Base-by-base conservation (phyloP, 306 rosid genomes). In the Castanea crenata region DNA sequence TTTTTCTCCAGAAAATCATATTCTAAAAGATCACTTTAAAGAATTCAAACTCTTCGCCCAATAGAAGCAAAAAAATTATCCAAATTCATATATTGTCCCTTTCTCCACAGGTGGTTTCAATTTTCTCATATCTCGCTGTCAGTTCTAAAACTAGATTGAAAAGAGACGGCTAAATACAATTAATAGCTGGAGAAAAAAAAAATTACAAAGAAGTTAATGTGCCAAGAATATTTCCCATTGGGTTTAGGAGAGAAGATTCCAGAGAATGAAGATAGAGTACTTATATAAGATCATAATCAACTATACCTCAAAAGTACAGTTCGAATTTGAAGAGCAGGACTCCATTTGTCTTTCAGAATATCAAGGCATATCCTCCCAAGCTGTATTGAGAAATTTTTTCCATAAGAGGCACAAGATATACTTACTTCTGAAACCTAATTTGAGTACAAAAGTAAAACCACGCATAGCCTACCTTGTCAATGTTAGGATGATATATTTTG, bases 401-500 rank as follows among this genome's bases (percentile, higher is more conserved):
- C 69, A 68, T 81, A 59, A 84, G 59, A 75, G 29, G 77, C n/a
- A 41, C 51, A n/a, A 35, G 52, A 68, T 16, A 71, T 1, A 75
- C 54, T 74, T 32, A 56, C 29, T 58, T 57, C 46, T 16, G 1
- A 61, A 19, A 29, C 54, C 62, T 44, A 46, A 73, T 59, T 57
- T 13, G 51, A 76, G 41, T 67, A 52, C 25, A 64, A 82, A 31
- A 78, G 16, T 68, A 41, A 67, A 78, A 79, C 31, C 29, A 56
- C 14, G 34, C 74, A 68, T 55, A 74, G 62, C 78, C 49, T 76
- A 91, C 99, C 99, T 94, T 94, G 70, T 94, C 99, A 81, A 94
- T 94, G 93, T 94, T 94, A 11, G 99, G 99, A 82, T 94, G 99
- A 79, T 94, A 94, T 76, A 94, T 94, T 87, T 94, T 94, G 63